Conservation (phyloP, 148 eudicot genomes). For the Pharnaceum exiguum region DNA sequence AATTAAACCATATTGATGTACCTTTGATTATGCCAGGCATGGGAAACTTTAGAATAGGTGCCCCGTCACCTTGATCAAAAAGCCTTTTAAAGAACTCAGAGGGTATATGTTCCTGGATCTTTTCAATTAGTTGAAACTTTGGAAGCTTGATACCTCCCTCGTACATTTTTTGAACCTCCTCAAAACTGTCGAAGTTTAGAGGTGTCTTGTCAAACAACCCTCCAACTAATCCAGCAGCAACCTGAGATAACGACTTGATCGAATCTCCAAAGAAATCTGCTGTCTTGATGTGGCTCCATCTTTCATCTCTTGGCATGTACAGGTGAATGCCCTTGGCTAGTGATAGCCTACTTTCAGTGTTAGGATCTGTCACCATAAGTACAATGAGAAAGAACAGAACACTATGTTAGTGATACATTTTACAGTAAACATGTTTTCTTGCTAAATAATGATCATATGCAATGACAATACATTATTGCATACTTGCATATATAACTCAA, state of each 20-base stretch:
- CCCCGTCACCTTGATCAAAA: conserved; percentile 42
- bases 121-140: conserved; percentile 22
- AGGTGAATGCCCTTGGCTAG: conserved; percentile 36
- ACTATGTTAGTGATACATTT: not conserved
- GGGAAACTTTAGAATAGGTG: conserved; percentile 48
- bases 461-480: too few relatives aligned
- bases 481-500: too few relatives aligned
- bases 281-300: conserved; percentile 54
- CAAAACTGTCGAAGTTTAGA: conserved; percentile 55
- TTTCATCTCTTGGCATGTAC: conserved; percentile 80
- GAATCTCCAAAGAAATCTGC: conserved; percentile 54
- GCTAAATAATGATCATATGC: too few relatives aligned
- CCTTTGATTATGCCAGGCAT: conserved; percentile 78
- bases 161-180: conserved; percentile 51
- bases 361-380: conserved; percentile 44
- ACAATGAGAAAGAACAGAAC: not conserved
- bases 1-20: not conserved
- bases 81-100: conserved; percentile 44
- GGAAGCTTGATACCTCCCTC: conserved; percentile 48
- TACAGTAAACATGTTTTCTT: not conserved
- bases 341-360: conserved; percentile 61
- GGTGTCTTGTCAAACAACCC: conserved; percentile 44
- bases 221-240: conserved; percentile 37
- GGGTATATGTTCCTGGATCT: conserved; percentile 31
- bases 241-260: conserved; percentile 47